Percentiles rank a stretch among this genome's conserved stretches.
These are phyloP conservation scores for Neoboletus magnificus DNA, from an alignment of 768 basidiomycete genomes.

Conservation along the genomic window DNA sequence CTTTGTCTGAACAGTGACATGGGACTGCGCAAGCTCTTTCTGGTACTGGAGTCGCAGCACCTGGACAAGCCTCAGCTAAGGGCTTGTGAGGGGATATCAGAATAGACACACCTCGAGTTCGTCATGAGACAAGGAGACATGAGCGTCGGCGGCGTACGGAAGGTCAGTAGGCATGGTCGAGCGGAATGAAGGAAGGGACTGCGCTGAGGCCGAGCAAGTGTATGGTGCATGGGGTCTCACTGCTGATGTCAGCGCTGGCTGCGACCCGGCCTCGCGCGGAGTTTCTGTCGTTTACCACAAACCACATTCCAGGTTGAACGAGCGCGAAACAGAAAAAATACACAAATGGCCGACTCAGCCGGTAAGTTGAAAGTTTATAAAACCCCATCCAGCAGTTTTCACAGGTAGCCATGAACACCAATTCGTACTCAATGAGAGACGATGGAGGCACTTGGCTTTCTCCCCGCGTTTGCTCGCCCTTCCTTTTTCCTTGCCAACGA, in stretches of 20 bases:
- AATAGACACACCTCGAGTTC: conserved; percentile 73
- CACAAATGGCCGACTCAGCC: conserved; percentile 47
- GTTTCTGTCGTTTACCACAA: conserved; percentile 20
- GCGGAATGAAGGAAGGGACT: conserved; percentile 12
- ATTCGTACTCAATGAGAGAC: conserved; percentile 31
- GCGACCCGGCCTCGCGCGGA: conserved; percentile 3
- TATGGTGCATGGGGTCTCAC: conserved; percentile 19
- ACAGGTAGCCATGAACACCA: conserved; percentile 28
- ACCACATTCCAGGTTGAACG: conserved; percentile 22
- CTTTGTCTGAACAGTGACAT: conserved; percentile 91
- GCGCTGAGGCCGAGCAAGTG: conserved; percentile 3
- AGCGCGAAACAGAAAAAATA: conserved; percentile 15
- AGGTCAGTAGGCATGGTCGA: conserved; percentile 70
- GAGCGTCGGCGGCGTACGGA: conserved; percentile 94
- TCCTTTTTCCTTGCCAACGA: conserved; percentile 42
- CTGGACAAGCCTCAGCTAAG: conserved; percentile 36
- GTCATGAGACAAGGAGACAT: conserved; percentile 82
- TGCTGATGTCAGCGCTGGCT: conserved; percentile 26
- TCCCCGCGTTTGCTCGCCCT: conserved; percentile 30
- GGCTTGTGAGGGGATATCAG: background rate
- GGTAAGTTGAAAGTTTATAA: conserved; percentile 44
- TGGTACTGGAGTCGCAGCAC: conserved; percentile 85
- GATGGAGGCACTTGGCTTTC: conserved; percentile 34
- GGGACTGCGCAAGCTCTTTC: conserved; percentile 78
- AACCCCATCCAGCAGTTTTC: conserved; percentile 20